These are phyloP conservation scores for Colletotrichum sansevieriae DNA, from an alignment of 2,329 filamentous ascomycete genomes.

Conservation along the genomic window DNA sequence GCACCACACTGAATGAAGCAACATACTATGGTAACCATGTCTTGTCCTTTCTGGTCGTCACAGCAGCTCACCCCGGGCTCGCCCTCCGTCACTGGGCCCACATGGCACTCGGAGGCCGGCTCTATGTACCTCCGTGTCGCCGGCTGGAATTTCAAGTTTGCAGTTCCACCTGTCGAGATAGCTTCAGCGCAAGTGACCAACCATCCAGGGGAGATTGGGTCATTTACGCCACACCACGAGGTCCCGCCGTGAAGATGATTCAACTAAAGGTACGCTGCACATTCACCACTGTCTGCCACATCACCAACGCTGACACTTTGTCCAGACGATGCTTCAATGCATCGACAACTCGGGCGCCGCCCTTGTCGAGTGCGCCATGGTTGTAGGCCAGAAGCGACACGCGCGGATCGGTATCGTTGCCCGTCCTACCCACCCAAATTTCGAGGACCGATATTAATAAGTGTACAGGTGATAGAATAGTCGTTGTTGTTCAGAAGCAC, in stretches of 20 bases:
- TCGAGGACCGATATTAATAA: constrained; percentile 58
- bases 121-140: constrained; percentile 16
- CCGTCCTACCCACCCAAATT: neutral
- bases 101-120: neutral
- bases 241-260: constrained; percentile 77
- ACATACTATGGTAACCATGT: neutral
- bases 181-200: constrained; percentile 28
- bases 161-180: constrained; percentile 37
- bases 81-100: neutral
- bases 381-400: constrained; percentile 89
- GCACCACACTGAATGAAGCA: neutral
- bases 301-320: neutral
- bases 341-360: constrained; percentile 99
- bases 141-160: constrained; percentile 36
- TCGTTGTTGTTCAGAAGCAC: constrained; percentile 98
- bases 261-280: constrained; percentile 78
- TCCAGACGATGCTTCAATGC: constrained; percentile 95
- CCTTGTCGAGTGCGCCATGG: constrained; percentile 94
- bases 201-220: constrained; percentile 24
- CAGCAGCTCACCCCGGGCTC: neutral
- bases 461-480: constrained; percentile 91
- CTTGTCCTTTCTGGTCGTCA: neutral
- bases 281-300: too few species aligned
- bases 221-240: constrained; percentile 32
- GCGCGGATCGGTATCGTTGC: constrained; percentile 83